Evolutionary conservation across 140 eudicot species (phyloP), one percentile per base, ranked within the genome.

Genomic region (Oenanthe javanica): DNA sequence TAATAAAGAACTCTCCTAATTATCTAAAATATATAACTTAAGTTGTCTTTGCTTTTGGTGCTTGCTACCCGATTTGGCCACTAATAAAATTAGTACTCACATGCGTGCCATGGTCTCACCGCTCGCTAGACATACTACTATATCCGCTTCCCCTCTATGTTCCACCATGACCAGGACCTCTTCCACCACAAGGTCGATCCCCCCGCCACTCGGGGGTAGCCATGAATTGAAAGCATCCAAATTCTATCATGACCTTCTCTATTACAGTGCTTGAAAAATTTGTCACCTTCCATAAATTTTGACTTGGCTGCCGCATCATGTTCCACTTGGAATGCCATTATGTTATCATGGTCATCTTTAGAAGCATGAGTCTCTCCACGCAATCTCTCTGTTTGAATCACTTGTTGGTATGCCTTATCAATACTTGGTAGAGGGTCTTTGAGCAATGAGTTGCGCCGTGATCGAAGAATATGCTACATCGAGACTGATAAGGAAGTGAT

Each of bases 131-230:
- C 40, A 36, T 36, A 36, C 40, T 10, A 48, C 51, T 7, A 45
- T 45, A 9, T 48, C 9, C 12, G 2, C 13, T 1, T 0, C 51
- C 51, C 9, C 12, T 48, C 51, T 0, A 48, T 48, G 13, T 48
- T 49, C 48, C 47, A 27, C 80, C 59, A 77, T 66, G 67, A 19
- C 80, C 47, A 16, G 80, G 67, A 0, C 80, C 80, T 11, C 61
- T 50, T 50, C 80, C 80, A 36, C 80, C 66, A 16, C 80, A 46
- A 6, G 80, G 45, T 9, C 70, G 61, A 38, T 23, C 80, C 40
- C 80, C 80, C 69, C 80, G 52, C 80, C 80, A 77, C 11, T 77
- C 47, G 23, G 80, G 47, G 36, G 52, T 1, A 77, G 5, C 47
- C 75, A 70, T 70, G 73, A 25, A 59, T 50, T 78, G 73, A 19